Conservation (phyloP, 768 basidiomycete species). For the Rhizopogon roseolus region DNA sequence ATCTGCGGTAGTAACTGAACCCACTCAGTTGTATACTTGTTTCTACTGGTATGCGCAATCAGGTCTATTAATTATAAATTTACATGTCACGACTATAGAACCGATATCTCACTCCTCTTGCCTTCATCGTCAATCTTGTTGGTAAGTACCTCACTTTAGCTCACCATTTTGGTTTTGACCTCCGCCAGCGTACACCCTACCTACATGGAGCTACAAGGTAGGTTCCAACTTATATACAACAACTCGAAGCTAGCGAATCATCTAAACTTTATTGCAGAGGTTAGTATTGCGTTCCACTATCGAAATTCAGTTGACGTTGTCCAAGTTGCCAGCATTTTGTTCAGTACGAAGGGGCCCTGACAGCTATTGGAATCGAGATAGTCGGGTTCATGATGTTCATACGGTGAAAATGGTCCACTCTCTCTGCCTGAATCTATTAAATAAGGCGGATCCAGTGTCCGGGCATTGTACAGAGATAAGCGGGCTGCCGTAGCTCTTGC, state of each 20-base stretch:
- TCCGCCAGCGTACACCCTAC: conserved; percentile 12
- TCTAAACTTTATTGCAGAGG: not conserved
- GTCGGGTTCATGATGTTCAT: conserved; percentile 40
- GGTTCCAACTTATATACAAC: not conserved
- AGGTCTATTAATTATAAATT: not conserved
- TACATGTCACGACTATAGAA: conserved; percentile 34
- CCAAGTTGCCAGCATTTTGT: conserved; percentile 42
- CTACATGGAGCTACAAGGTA: conserved; percentile 6
- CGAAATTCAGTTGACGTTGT: not conserved
- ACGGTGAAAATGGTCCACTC: conserved; percentile 20
- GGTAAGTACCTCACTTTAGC: conserved; percentile 15
- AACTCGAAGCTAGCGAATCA: not conserved
- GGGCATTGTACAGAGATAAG: conserved; percentile 11
- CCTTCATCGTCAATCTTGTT: conserved; percentile 52
- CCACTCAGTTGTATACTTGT: conserved; percentile 27
- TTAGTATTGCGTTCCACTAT: not conserved
- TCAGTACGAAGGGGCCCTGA: conserved; percentile 45
- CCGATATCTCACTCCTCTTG: conserved; percentile 59
- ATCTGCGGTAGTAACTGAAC: conserved; percentile 27
- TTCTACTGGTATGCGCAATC: conserved; percentile 24
- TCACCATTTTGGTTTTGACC: not conserved
- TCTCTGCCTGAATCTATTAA: not conserved
- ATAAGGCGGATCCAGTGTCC: conserved; percentile 4
- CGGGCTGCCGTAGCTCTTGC: conserved; percentile 7
- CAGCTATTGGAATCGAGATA: conserved; percentile 34